These are phyloP conservation scores for Sclerotinia subarctica DNA, from an alignment of 2,329 filamentous ascomycete genomes.

Conservation along the genomic window DNA sequence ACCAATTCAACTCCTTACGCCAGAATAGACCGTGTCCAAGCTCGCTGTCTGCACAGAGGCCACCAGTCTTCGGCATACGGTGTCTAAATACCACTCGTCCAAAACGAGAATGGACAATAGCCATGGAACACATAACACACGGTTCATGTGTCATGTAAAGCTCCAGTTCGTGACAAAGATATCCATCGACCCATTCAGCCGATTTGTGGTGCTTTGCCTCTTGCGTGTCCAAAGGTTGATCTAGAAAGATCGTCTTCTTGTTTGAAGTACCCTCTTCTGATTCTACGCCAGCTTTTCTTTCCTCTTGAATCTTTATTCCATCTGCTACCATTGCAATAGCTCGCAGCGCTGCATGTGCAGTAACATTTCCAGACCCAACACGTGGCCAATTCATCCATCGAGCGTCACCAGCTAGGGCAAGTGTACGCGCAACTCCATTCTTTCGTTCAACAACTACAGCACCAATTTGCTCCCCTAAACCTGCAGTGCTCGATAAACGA, in stretches of 20 bases:
- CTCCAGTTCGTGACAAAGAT: slow-evolving; percentile 90
- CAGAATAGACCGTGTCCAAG: slow-evolving; percentile 66
- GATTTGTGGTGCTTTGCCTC: slow-evolving; percentile 58
- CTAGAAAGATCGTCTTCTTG: slow-evolving; percentile 56
- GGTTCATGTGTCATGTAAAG: slow-evolving; percentile 95
- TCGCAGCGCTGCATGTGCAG: slow-evolving; percentile 74
- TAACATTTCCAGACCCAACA: slow-evolving; percentile 62
- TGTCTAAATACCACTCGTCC: slow-evolving; percentile 77
- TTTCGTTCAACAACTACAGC: slow-evolving; percentile 67
- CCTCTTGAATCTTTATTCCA: slow-evolving; percentile 44
- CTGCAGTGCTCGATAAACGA: slow-evolving; percentile 52
- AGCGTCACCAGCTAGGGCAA: slow-evolving; percentile 74
- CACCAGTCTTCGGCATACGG: slow-evolving; percentile 77
- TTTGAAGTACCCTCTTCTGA: slow-evolving; percentile 32
- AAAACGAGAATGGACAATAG: slow-evolving; percentile 89
- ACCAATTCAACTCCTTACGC: slow-evolving; percentile 81
- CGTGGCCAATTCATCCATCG: slow-evolving; percentile 58
- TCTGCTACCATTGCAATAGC: slow-evolving; percentile 78
- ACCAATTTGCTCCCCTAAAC: slow-evolving; percentile 67
- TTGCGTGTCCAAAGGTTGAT: slow-evolving; percentile 64
- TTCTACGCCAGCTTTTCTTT: slow-evolving; percentile 33
- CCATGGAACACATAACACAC: slow-evolving; percentile 96
- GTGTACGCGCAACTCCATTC: slow-evolving; percentile 42
- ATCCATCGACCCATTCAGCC: slow-evolving; percentile 68
- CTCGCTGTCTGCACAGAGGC: slow-evolving; percentile 72